Base-by-base conservation (phyloP, 768 basidiomycete genomes). In the Termitomyces sp. region DNA sequence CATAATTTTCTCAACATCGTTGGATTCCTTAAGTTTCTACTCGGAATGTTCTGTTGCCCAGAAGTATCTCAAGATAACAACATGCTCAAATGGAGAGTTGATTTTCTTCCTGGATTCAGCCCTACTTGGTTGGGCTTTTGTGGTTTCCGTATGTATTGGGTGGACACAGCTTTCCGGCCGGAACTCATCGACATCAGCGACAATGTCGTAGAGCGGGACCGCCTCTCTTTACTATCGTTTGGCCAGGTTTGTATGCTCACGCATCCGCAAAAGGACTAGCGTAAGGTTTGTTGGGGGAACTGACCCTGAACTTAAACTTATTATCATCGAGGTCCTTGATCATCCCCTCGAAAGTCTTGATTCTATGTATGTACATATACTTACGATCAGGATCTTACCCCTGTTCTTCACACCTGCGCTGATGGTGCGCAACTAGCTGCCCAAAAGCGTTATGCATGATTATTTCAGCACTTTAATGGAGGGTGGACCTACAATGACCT, bases 271-370 rank as follows among this genome's bases (percentile, higher is more conserved):
- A 47, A 51, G 57, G 53, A 41, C 38, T 54, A 58, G 45, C 40
- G 39, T n/a, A n/a, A n/a, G n/a, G n/a, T n/a, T n/a, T n/a, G n/a
- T n/a, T n/a, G n/a, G n/a, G n/a, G n/a, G n/a, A n/a, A 50, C 39
- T 53, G 49, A 13, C 52, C 56, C 56, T 58, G 56, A 23, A 35
- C 51, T 48, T 35, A 57, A 45, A 31, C 23, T 39, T 22, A 35
- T 43, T 31, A 25, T 42, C 25, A 43, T 43, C 32, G 5, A 20
- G 23, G 39, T 36, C 47, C 18, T 15, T 36, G 18, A 31, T 29
- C 29, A 29, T 9, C 29, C 29, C 29, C 3, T 29, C 11, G 11
- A 13, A 48, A 46, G 18, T 20, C 16, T 20, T 25, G 15, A 7
- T 42, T 25, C 15, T 13, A 25, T n/a, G n/a, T n/a, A n/a, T n/a